A percentile compares a stretch with the other conserved stretches of the same genome.
These are phyloP conservation scores for Pseudocercospora musae DNA, from an alignment of 2,329 filamentous ascomycete genomes.

Conservation along the genomic window DNA sequence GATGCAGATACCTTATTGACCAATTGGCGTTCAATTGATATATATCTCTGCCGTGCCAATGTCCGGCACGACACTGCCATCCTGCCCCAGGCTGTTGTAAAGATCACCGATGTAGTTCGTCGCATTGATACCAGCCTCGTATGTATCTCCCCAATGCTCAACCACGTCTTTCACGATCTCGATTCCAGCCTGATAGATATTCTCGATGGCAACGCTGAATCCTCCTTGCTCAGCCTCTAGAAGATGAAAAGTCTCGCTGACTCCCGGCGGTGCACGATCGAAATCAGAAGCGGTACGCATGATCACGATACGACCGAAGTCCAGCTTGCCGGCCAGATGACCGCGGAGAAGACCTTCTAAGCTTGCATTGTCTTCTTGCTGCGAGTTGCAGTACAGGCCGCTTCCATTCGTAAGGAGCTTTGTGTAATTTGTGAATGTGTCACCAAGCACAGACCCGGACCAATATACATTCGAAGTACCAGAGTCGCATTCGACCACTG, in stretches of 20 bases:
- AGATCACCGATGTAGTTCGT: slow-evolving; percentile 68
- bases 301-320: slow-evolving; percentile 36
- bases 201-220: slow-evolving; percentile 60
- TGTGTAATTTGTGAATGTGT: slow-evolving; percentile 32
- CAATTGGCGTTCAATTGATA: slow-evolving; percentile 6
- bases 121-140: slow-evolving; percentile 53
- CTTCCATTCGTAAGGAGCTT: slow-evolving; percentile 36
- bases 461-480: slow-evolving; percentile 34
- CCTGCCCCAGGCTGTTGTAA: slow-evolving; percentile 61
- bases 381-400: slow-evolving; percentile 37
- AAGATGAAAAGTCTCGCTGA: slow-evolving; percentile 57
- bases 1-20: neutral
- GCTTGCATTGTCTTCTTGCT: slow-evolving; percentile 39
- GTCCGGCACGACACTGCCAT: slow-evolving; percentile 58
- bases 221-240: slow-evolving; percentile 60
- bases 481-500: slow-evolving; percentile 34
- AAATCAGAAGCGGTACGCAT: slow-evolving; percentile 52
- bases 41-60: slow-evolving; percentile 38
- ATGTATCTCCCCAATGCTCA: slow-evolving; percentile 56
- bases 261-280: slow-evolving; percentile 61
- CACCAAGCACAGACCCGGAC: slow-evolving; percentile 29
- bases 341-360: slow-evolving; percentile 36
- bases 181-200: slow-evolving; percentile 63
- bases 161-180: slow-evolving; percentile 64
- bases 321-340: slow-evolving; percentile 28